Conservation (phyloP, 2,329 filamentous ascomycete genomes). For the Magnaporthiopsis rhizophila region DNA sequence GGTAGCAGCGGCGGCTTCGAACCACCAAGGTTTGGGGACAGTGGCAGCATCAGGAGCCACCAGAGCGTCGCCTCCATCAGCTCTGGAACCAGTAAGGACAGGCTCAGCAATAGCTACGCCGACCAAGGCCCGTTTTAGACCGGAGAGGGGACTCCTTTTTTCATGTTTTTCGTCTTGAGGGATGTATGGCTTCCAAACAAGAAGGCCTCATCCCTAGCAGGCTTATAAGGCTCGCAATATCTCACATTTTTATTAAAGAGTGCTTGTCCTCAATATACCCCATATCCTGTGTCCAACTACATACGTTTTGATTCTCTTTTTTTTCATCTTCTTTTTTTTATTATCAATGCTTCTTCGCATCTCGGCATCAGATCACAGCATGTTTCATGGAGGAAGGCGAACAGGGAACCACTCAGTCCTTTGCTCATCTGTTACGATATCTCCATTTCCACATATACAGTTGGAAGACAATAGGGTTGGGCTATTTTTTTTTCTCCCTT, state of each 20-base stretch:
- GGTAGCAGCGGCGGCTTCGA: not conserved
- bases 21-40: not conserved
- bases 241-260: not conserved
- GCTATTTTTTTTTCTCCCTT: not conserved
- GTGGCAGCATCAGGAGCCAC: slow-evolving; percentile 4
- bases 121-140: not conserved
- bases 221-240: not conserved
- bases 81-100: slow-evolving; percentile 3
- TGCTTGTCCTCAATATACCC: not conserved
- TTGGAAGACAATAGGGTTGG: not conserved
- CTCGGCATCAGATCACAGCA: not conserved
- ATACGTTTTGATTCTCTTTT: not conserved
- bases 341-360: not conserved
- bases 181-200: not conserved
- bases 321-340: not conserved
- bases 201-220: not conserved
- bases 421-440: not conserved
- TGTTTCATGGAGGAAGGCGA: not conserved
- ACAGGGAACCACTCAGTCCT: not conserved
- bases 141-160: not conserved
- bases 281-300: not conserved
- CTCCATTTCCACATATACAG: not conserved
- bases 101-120: not conserved
- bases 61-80: slow-evolving; percentile 4
- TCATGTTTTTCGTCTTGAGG: not conserved